phyloP scores from a whole-genome alignment of 257 asterid species.

The Coffea canephora region DNA sequence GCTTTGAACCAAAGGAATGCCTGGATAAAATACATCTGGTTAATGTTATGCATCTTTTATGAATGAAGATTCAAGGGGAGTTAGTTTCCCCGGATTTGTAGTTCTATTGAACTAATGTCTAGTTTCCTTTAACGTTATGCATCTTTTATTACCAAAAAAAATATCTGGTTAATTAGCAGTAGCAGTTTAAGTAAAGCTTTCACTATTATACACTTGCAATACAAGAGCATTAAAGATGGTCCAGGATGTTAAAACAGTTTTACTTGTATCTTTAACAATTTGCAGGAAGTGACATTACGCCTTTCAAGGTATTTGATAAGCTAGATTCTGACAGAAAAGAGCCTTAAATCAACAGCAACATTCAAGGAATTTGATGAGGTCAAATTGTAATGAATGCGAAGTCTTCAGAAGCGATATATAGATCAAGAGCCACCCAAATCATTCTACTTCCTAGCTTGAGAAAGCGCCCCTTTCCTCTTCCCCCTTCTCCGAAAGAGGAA shows the following conservation, averaged over 20 bases:
- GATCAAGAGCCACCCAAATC: not conserved
- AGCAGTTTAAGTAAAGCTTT: not conserved
- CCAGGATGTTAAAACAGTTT: not conserved
- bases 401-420: not conserved
- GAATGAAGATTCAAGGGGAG: too few species aligned
- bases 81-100: too few species aligned
- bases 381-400: too few species aligned
- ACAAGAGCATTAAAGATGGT: not conserved
- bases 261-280: not conserved
- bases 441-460: too few species aligned
- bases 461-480: not conserved
- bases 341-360: not conserved
- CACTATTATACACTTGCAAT: not conserved
- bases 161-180: constrained; percentile 14
- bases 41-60: not conserved
- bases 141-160: too few species aligned
- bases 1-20: constrained; percentile 96
- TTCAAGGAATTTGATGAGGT: not conserved
- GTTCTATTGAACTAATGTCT: too few species aligned
- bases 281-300: not conserved
- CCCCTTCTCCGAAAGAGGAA: too few species aligned
- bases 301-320: not conserved
- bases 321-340: not conserved
- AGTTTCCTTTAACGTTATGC: too few species aligned
- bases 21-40: constrained; percentile 38